Evolutionary conservation across 179 eudicot genomes (phyloP).

Genomic region (Spergularia azorica): DNA sequence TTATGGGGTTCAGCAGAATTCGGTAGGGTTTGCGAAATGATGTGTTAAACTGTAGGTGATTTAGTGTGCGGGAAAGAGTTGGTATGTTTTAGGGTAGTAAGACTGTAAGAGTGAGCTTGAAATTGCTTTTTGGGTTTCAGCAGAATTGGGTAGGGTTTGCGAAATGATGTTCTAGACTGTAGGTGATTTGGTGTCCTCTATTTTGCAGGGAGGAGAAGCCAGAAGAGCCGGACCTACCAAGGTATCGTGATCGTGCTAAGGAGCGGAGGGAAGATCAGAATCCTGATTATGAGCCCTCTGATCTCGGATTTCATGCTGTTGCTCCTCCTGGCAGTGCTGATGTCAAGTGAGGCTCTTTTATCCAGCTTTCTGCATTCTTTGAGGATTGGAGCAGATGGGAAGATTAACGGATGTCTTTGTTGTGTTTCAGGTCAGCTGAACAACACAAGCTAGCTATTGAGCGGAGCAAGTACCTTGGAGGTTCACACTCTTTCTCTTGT

Average conservation of each 20-base stretch:
- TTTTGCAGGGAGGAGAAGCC: conserved; percentile 77
- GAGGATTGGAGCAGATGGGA: neutral
- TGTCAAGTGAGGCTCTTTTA: conserved; percentile 49
- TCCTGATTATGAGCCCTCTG: conserved; percentile 88
- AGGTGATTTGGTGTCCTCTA: conserved; percentile 11
- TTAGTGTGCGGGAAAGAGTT: neutral
- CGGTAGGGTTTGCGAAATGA: neutral
- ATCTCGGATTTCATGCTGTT: conserved; percentile 91
- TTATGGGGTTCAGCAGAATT: neutral
- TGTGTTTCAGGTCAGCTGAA: conserved; percentile 54
- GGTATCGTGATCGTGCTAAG: conserved; percentile 90
- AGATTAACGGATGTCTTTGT: conserved; percentile 27
- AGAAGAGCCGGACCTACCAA: conserved; percentile 76
- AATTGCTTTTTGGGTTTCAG: neutral
- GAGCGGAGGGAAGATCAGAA: conserved; percentile 95
- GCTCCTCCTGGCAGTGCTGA: conserved; percentile 93
- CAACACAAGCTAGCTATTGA: conserved; percentile 91
- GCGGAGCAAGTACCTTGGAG: conserved; percentile 99
- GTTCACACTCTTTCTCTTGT: conserved; percentile 36
- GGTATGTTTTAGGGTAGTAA: no score
- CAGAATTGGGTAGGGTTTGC: neutral
- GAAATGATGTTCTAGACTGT: conserved; percentile 1
- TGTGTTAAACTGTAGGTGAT: conserved; percentile 6
- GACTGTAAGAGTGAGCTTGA: no score
- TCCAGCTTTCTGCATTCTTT: conserved; percentile 1